Percentiles rank a stretch among this genome's conserved stretches.
Evolutionary conservation across 2,329 filamentous ascomycete genomes (phyloP).

Genomic region (Fusarium brachygibbosum): DNA sequence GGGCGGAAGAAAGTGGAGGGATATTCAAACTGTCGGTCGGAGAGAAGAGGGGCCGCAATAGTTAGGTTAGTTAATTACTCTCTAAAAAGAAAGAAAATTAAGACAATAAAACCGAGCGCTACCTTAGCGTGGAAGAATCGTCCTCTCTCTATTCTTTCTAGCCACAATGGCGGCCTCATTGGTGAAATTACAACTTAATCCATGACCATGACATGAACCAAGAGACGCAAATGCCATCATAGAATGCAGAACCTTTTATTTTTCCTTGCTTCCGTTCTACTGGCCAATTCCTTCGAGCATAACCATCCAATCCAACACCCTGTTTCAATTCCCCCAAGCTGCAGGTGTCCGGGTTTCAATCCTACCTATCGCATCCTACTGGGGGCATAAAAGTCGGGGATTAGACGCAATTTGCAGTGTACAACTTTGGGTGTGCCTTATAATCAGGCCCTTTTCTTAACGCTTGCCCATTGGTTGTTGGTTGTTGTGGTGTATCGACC

Average conservation of each 20-base stretch:
- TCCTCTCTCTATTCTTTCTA: slow-evolving; percentile 9
- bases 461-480: slow-evolving; percentile 17
- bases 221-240: slow-evolving; percentile 1
- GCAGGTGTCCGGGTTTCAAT: slow-evolving; percentile 12
- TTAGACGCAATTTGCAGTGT: slow-evolving; percentile 16
- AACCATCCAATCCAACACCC: slow-evolving; percentile 12
- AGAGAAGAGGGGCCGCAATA: no score
- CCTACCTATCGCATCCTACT: neutral
- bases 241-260: neutral
- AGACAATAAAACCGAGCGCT: slow-evolving; percentile 19
- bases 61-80: no score
- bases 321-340: slow-evolving; percentile 19
- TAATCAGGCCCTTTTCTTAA: slow-evolving; percentile 12
- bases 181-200: slow-evolving; percentile 17
- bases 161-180: slow-evolving; percentile 20
- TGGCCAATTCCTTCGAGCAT: slow-evolving; percentile 29
- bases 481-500: slow-evolving; percentile 38
- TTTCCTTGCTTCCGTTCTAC: slow-evolving; percentile 2
- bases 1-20: slow-evolving; percentile 39
- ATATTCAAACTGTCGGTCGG: slow-evolving; percentile 41
- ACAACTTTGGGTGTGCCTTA: slow-evolving; percentile 4
- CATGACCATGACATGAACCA: neutral
- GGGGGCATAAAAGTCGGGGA: slow-evolving; percentile 13
- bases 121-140: slow-evolving; percentile 12
- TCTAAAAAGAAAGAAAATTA: slow-evolving; percentile 13